Conservation (phyloP, 2,329 filamentous ascomycete genomes). For the Cercospora zeae-maydis region DNA sequence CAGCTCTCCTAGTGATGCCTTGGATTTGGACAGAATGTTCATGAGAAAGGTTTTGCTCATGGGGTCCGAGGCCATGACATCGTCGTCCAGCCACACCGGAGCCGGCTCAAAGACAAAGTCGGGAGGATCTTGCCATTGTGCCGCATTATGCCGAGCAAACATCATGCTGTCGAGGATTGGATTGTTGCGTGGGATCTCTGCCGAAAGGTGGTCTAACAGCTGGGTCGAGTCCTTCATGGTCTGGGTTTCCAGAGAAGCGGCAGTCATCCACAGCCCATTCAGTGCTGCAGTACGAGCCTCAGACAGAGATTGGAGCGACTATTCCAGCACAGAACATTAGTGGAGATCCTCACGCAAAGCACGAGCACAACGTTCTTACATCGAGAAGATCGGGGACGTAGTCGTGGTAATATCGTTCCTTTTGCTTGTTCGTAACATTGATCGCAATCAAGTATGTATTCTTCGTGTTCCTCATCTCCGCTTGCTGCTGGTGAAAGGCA, state of each 20-base stretch:
- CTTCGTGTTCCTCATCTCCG: slow-evolving; percentile 97
- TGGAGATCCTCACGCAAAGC: background rate
- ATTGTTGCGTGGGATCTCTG: slow-evolving; percentile 82
- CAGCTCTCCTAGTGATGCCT: slow-evolving; percentile 74
- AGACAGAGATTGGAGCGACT: slow-evolving; percentile 81
- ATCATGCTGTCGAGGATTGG: slow-evolving; percentile 93
- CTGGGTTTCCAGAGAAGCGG: slow-evolving; percentile 73
- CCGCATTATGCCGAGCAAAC: slow-evolving; percentile 89
- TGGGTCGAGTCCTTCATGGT: slow-evolving; percentile 71
- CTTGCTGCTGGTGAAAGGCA: slow-evolving; percentile 85
- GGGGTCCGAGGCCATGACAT: slow-evolving; percentile 80
- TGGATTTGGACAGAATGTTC: slow-evolving; percentile 88
- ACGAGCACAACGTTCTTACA: slow-evolving; percentile 48
- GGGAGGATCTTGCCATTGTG: slow-evolving; percentile 74
- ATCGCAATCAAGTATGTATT: slow-evolving; percentile 97
- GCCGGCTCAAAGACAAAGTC: slow-evolving; percentile 90
- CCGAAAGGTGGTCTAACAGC: slow-evolving; percentile 67
- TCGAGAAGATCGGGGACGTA: slow-evolving; percentile 93
- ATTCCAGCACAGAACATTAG: slow-evolving; percentile 10
- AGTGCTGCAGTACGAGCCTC: slow-evolving; percentile 82
- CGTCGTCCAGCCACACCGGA: slow-evolving; percentile 95
- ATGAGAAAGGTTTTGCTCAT: slow-evolving; percentile 83
- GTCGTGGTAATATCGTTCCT: slow-evolving; percentile 95
- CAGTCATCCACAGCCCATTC: slow-evolving; percentile 80
- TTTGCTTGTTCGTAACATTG: slow-evolving; percentile 95